Percentiles rank a stretch among this genome's conserved stretches.
Conservation (phyloP, 2,329 filamentous ascomycete species). For the Pseudopithomyces chartarum region DNA sequence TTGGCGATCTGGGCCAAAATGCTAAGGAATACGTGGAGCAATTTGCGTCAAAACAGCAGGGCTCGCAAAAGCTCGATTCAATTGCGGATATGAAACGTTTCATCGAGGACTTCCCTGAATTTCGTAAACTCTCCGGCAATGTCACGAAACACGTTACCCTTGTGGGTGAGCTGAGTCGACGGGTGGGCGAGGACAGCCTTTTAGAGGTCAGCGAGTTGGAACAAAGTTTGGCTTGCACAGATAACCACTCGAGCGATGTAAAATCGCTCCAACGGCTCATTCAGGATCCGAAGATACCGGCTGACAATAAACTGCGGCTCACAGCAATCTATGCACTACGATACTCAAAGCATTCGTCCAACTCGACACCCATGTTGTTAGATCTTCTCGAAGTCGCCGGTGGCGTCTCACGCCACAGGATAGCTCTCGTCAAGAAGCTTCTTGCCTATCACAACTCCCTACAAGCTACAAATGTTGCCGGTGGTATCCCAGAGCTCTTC, state of each 20-base stretch:
- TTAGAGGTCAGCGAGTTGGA: slow-evolving; percentile 98
- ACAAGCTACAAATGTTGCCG: slow-evolving; percentile 72
- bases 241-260: slow-evolving; percentile 90
- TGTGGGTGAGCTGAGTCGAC: slow-evolving; percentile 88
- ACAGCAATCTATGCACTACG: slow-evolving; percentile 94
- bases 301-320: slow-evolving; percentile 84
- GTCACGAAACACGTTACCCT: slow-evolving; percentile 98
- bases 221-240: slow-evolving; percentile 94
- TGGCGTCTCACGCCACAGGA: slow-evolving; percentile 74
- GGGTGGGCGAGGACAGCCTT: slow-evolving; percentile 82
- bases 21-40: slow-evolving; percentile 99
- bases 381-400: slow-evolving; percentile 86
- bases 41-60: slow-evolving; percentile 97
- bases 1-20: slow-evolving; percentile 91
- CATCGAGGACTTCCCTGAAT: slow-evolving; percentile 98
- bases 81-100: slow-evolving; percentile 99
- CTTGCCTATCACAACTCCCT: slow-evolving; percentile 86
- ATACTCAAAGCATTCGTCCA: slow-evolving; percentile 85
- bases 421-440: slow-evolving; percentile 80
- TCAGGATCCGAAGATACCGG: slow-evolving; percentile 74
- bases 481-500: slow-evolving; percentile 88
- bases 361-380: slow-evolving; percentile 80
- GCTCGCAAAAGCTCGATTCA: slow-evolving; percentile 92
- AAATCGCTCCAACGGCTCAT: slow-evolving; percentile 90
- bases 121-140: slow-evolving; percentile 94